These are phyloP conservation scores for Lodderomyces metapsilosis DNA, from an alignment of 1,139 yeast genomes.

Conservation along the genomic window DNA sequence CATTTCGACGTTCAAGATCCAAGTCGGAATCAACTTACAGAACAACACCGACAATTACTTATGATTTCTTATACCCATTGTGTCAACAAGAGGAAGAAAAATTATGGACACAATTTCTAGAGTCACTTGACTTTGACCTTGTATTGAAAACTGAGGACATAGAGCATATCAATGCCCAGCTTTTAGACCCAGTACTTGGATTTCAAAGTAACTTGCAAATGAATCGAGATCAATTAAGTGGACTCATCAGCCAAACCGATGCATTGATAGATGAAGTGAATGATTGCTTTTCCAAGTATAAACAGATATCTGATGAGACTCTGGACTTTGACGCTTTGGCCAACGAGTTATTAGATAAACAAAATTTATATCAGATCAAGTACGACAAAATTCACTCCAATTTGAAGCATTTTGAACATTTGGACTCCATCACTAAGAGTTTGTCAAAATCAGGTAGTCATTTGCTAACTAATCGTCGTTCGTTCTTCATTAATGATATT, in stretches of 20 bases:
- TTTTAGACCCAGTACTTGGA: slow-evolving; percentile 30
- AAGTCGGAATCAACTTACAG: slow-evolving; percentile 15
- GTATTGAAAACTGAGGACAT: slow-evolving; percentile 35
- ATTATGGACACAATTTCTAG: slow-evolving; percentile 32
- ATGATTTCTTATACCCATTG: slow-evolving; percentile 1
- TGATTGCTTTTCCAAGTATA: slow-evolving; percentile 48
- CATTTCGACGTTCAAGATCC: slow-evolving; percentile 18
- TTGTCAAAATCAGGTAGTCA: slow-evolving; percentile 71
- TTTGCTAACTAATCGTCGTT: slow-evolving; percentile 40
- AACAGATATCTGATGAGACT: slow-evolving; percentile 59
- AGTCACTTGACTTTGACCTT: slow-evolving; percentile 37
- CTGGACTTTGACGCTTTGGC: slow-evolving; percentile 62
- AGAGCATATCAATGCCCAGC: slow-evolving; percentile 27
- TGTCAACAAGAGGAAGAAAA: background rate
- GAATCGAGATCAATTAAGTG: slow-evolving; percentile 31
- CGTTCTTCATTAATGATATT: slow-evolving; percentile 29
- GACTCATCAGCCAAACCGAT: slow-evolving; percentile 41
- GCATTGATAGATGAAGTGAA: slow-evolving; percentile 41
- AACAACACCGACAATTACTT: background rate
- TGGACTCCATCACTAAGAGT: slow-evolving; percentile 67
- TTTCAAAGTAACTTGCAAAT: slow-evolving; percentile 42
- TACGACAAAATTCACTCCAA: slow-evolving; percentile 51
- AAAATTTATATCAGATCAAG: slow-evolving; percentile 42
- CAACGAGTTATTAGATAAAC: slow-evolving; percentile 51
- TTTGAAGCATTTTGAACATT: slow-evolving; percentile 61